Evolutionary conservation across 305 asterid species (phyloP).

Genomic region (Fraxinus floribunda): DNA sequence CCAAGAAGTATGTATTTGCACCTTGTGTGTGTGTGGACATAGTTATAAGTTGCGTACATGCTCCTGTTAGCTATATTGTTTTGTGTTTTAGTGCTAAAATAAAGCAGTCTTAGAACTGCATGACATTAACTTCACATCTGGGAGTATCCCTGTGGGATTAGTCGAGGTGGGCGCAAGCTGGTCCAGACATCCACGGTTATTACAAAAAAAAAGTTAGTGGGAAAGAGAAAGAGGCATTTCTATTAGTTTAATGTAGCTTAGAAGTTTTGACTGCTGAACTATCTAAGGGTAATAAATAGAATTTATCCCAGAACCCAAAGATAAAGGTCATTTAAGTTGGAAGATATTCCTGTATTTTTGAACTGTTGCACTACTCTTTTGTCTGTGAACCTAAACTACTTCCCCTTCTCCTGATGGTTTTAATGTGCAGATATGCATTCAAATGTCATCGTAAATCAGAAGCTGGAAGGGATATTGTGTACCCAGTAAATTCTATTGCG

Average conservation of each 20-base stretch:
- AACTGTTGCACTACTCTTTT: neutral
- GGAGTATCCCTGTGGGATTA: too few species aligned
- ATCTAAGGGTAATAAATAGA: neutral
- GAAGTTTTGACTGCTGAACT: neutral
- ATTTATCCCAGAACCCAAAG: neutral
- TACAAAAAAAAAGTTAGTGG: neutral
- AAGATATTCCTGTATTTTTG: neutral
- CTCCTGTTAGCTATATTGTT: neutral
- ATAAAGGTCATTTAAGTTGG: neutral
- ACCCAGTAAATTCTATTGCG: slow-evolving; percentile 96
- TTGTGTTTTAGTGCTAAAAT: neutral
- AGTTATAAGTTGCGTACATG: neutral
- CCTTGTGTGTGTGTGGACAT: neutral
- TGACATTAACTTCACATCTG: neutral
- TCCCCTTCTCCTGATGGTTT: slow-evolving; percentile 11
- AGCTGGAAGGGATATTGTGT: slow-evolving; percentile 89
- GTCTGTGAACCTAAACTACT: neutral
- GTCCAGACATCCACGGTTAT: too few species aligned
- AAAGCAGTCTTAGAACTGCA: neutral
- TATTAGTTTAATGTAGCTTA: neutral
- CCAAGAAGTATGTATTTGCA: slow-evolving; percentile 63
- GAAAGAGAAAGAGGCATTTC: neutral
- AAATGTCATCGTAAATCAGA: slow-evolving; percentile 95
- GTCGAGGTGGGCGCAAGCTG: too few species aligned
- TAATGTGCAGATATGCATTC: slow-evolving; percentile 72